Conservation (phyloP, 768 basidiomycete species). For the Auriscalpium microsporum region DNA sequence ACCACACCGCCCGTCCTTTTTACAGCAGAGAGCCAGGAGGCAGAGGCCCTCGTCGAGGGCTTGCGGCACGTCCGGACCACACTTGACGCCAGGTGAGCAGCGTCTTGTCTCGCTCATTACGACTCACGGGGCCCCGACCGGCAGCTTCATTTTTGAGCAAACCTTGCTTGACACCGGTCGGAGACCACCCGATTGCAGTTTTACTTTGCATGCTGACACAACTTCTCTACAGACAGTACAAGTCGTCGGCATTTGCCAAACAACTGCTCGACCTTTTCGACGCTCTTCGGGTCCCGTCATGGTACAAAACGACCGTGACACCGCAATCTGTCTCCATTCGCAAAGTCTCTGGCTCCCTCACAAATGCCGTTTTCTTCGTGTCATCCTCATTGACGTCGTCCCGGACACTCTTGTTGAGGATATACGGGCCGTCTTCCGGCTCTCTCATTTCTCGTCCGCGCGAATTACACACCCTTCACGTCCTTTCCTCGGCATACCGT, state of each 20-base stretch:
- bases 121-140: constrained; percentile 16
- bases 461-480: constrained; percentile 83
- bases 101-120: constrained; percentile 11
- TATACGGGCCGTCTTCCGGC: constrained; percentile 86
- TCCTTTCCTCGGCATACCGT: constrained; percentile 78
- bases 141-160: constrained; percentile 7
- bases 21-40: constrained; percentile 28
- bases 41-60: constrained; percentile 48
- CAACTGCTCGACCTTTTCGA: constrained; percentile 49
- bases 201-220: constrained; percentile 17
- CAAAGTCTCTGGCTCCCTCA: constrained; percentile 87
- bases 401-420: constrained; percentile 74
- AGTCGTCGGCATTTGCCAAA: constrained; percentile 43
- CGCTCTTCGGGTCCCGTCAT: constrained; percentile 47
- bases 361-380: constrained; percentile 96
- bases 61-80: constrained; percentile 46
- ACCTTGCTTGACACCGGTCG: constrained; percentile 22
- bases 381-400: constrained; percentile 51
- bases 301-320: constrained; percentile 41
- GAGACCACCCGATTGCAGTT: constrained; percentile 28
- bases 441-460: constrained; percentile 79
- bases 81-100: constrained; percentile 65
- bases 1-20: constrained; percentile 27
- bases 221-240: constrained; percentile 48
- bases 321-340: constrained; percentile 48